Evolutionary conservation across 768 basidiomycete genomes (phyloP).

Genomic region (Phlebiopsis flavidoalba): DNA sequence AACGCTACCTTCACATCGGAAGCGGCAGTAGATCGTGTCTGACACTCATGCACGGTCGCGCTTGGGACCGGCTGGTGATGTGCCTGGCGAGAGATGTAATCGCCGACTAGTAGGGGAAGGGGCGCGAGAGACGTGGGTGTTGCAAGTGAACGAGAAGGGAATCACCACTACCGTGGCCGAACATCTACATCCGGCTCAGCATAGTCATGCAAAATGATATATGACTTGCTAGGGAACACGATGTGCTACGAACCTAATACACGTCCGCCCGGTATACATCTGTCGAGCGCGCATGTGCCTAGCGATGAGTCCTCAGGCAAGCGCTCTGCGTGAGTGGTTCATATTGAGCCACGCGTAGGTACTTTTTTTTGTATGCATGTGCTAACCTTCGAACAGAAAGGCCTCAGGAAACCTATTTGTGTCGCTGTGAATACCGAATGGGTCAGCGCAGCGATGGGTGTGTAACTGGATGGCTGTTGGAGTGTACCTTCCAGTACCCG

Average conservation of each 20-base stretch:
- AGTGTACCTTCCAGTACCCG: constrained; percentile 57
- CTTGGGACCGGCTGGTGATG: constrained; percentile 44
- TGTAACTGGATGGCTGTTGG: background rate
- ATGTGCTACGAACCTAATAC: constrained; percentile 43
- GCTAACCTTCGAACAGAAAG: constrained; percentile 53
- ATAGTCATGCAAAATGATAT: too few species aligned
- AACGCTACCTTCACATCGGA: constrained; percentile 32
- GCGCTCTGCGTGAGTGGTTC: constrained; percentile 32
- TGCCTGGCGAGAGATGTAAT: constrained; percentile 48
- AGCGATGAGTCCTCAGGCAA: constrained; percentile 49
- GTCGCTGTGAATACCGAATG: constrained; percentile 29
- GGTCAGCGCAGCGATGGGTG: background rate
- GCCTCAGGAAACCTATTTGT: constrained; percentile 49
- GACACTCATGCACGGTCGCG: constrained; percentile 26
- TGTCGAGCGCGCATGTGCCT: too few species aligned
- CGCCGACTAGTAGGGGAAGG: constrained; percentile 44
- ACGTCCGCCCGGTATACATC: constrained; percentile 34
- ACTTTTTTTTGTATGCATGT: background rate
- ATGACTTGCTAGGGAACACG: too few species aligned
- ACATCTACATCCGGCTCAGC: constrained; percentile 39
- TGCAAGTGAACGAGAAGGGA: constrained; percentile 53
- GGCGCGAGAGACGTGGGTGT: constrained; percentile 40
- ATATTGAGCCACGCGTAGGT: background rate
- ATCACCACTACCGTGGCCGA: constrained; percentile 65
- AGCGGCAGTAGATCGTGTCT: background rate